Conservation (phyloP, 2,329 filamentous ascomycete genomes). For the Chrysosporium keratinophilum region DNA sequence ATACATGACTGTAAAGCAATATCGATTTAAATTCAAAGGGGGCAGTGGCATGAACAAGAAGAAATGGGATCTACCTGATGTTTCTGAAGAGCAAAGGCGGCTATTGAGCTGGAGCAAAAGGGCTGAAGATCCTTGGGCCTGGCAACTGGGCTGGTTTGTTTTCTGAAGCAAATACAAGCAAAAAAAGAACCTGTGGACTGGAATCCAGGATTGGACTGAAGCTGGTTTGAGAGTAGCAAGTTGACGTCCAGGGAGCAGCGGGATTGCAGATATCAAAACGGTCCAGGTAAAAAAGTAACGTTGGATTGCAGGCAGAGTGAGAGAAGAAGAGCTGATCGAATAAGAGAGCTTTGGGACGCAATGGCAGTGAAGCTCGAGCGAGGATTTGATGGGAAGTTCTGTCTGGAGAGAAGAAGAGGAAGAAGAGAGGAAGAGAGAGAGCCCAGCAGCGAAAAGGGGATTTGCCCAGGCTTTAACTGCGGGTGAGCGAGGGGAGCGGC, state of each 20-base stretch:
- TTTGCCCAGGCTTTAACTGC: constrained; percentile 16
- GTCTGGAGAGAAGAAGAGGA: constrained; percentile 4
- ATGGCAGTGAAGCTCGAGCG: background rate
- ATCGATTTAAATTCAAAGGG: constrained; percentile 10
- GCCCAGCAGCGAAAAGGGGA: constrained; percentile 11
- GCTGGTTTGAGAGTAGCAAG: constrained; percentile 5
- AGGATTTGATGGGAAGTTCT: constrained; percentile 2
- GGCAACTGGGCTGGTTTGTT: constrained; percentile 9
- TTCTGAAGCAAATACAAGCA: constrained; percentile 11
- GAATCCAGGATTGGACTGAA: constrained; percentile 13
- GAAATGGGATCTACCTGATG: constrained; percentile 36
- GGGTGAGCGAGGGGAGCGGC: background rate
- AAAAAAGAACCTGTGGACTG: constrained; percentile 15
- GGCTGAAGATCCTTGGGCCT: constrained; percentile 16
- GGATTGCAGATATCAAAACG: background rate
- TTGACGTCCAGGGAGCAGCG: constrained; percentile 9
- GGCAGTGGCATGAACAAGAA: constrained; percentile 22
- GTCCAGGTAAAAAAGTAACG: constrained; percentile 7
- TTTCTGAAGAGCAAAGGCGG: constrained; percentile 16
- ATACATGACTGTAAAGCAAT: constrained; percentile 12
- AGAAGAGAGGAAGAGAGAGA: constrained; percentile 5
- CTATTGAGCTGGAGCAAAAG: constrained; percentile 22
- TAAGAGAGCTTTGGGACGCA: constrained; percentile 20
- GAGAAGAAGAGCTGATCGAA: constrained; percentile 10
- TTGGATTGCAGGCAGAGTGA: background rate